phyloP scores from a whole-genome alignment of 176 grass and related monocot genomes.

The Hordeum vulgare region DNA sequence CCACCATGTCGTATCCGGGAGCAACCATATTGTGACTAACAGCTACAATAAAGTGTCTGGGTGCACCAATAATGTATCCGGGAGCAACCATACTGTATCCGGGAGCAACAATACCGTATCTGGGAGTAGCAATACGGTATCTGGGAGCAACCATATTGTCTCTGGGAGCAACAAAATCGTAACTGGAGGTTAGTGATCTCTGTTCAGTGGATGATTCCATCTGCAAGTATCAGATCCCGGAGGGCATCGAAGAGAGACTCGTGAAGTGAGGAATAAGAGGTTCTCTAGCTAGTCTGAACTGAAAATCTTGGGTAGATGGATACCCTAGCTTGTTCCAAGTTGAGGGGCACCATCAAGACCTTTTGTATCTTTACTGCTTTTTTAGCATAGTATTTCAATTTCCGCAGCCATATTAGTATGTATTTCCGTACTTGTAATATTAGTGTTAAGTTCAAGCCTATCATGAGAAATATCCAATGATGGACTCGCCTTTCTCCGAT shows the following conservation, averaged over 20 bases:
- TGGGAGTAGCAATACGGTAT: neutral
- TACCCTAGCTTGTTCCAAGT: neutral
- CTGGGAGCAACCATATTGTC: neutral
- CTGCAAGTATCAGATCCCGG: neutral
- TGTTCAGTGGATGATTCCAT: neutral
- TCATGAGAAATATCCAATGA: neutral
- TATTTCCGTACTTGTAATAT: neutral
- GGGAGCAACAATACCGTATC: neutral
- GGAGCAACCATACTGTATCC: neutral
- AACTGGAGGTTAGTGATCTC: neutral
- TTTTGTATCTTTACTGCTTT: neutral
- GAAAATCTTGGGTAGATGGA: neutral
- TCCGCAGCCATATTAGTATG: neutral
- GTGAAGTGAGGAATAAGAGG: neutral
- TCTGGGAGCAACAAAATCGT: neutral
- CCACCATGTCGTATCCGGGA: neutral
- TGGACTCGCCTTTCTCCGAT: neutral
- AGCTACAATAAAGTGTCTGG: neutral
- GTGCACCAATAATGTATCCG: neutral
- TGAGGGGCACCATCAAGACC: neutral
- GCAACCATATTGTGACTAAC: neutral
- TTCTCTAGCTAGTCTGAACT: neutral
- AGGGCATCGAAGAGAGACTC: neutral
- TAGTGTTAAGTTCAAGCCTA: neutral
- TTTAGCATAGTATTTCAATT: neutral